Conservation (phyloP, 176 grass and related monocot species). For the Rhynchospora pubera region DNA sequence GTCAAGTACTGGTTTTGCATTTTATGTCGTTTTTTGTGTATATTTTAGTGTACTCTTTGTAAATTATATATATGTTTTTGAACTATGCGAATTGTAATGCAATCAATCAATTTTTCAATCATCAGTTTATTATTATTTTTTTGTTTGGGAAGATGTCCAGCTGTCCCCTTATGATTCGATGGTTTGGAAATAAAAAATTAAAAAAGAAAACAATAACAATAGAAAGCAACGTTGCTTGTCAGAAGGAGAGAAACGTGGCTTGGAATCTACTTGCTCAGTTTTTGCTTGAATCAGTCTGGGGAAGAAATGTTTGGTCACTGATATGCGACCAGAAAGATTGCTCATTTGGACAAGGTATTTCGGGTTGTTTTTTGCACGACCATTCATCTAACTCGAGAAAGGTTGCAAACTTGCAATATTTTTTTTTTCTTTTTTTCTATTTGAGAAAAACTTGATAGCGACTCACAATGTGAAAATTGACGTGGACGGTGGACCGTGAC, state of each 20-base stretch:
- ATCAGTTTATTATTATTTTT: no score
- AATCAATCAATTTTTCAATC: no score
- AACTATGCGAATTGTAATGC: no score
- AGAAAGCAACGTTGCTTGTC: neutral
- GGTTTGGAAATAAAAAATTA: neutral
- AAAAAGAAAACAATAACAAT: neutral
- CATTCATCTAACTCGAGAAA: no score
- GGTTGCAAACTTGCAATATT: no score
- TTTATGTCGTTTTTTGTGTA: neutral
- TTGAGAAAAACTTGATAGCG: no score
- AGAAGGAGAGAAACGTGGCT: neutral
- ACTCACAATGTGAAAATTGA: neutral
- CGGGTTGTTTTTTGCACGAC: neutral
- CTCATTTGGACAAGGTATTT: neutral
- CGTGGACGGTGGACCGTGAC: no score
- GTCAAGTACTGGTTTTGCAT: no score
- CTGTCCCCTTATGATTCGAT: neutral
- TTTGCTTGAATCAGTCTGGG: neutral
- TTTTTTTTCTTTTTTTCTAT: no score
- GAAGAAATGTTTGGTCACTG: neutral
- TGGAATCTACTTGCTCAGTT: neutral
- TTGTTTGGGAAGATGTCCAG: no score
- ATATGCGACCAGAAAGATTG: neutral
- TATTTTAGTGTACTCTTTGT: no score
- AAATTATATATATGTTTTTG: no score